Percentiles rank a stretch among this genome's conserved stretches.
Conservation (phyloP, 2,329 filamentous ascomycete genomes). For the Hypoxylon sp. region DNA sequence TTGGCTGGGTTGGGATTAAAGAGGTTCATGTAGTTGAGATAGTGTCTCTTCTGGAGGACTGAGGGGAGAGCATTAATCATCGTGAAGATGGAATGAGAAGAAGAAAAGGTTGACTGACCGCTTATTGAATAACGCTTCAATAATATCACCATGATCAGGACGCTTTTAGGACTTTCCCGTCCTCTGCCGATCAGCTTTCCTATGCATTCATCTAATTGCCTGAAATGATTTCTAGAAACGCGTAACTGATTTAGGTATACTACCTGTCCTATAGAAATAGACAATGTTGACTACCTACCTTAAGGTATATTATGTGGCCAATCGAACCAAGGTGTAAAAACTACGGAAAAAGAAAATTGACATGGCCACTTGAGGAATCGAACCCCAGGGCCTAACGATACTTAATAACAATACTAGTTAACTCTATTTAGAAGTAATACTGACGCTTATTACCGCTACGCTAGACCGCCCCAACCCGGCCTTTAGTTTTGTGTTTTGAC, state of each 20-base stretch:
- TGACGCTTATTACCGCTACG: neutral
- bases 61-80: no score
- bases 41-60: no score
- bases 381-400: conserved; percentile 28
- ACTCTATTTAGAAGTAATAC: neutral
- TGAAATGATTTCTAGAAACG: no score
- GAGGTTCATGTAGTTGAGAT: no score
- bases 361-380: conserved; percentile 24
- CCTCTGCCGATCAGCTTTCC: no score
- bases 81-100: no score
- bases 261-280: neutral
- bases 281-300: neutral
- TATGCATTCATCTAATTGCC: no score
- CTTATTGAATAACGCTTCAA: no score
- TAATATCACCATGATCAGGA: no score
- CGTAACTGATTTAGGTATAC: neutral
- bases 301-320: neutral
- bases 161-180: no score
- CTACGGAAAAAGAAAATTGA: conserved; percentile 7
- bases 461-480: conserved; percentile 22
- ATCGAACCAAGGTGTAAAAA: neutral
- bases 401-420: conserved; percentile 3
- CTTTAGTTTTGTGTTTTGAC: conserved; percentile 1
- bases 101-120: no score
- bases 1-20: no score